Percentiles rank a stretch among this genome's conserved stretches.
Conservation (phyloP, 371 early-diverging fungal species). For the Mucor saturninus region DNA sequence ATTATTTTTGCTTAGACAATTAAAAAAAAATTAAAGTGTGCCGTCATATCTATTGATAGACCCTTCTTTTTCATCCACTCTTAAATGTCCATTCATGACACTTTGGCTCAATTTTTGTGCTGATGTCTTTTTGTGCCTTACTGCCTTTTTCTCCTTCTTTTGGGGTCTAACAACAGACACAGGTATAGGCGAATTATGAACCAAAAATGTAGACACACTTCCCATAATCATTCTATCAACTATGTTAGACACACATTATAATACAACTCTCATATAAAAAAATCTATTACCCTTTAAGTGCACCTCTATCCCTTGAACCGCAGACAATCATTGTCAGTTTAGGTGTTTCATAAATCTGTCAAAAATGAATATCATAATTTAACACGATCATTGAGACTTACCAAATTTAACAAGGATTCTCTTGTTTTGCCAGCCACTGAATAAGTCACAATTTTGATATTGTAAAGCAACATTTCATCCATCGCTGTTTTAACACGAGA, state of each 20-base stretch:
- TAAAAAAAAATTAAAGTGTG: conserved; percentile 15
- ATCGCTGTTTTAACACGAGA: conserved; percentile 44
- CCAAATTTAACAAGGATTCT: conserved; percentile 58
- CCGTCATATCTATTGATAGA: conserved; percentile 40
- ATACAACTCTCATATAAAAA: neutral
- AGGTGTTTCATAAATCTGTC: conserved; percentile 52
- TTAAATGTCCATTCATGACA: conserved; percentile 47
- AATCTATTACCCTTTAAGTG: conserved; percentile 56
- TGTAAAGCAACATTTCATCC: conserved; percentile 48
- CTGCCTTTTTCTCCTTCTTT: conserved; percentile 46
- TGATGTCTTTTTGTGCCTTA: conserved; percentile 42
- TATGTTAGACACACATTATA: neutral
- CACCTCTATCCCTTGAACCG: conserved; percentile 59
- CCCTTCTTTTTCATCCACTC: conserved; percentile 49
- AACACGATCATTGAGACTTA: conserved; percentile 13
- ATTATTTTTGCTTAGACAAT: conserved; percentile 60
- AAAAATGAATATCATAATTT: neutral
- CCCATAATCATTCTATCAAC: conserved; percentile 53
- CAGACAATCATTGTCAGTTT: conserved; percentile 60
- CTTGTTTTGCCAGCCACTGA: conserved; percentile 60
- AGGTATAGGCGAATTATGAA: conserved; percentile 64
- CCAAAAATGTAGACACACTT: conserved; percentile 62
- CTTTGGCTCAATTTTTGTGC: conserved; percentile 55
- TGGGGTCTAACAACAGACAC: conserved; percentile 65
- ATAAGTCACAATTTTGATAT: conserved; percentile 59